Evolutionary conservation across 2,329 filamentous ascomycete genomes (phyloP).

Genomic region (Sporothrix brunneoviolacea): DNA sequence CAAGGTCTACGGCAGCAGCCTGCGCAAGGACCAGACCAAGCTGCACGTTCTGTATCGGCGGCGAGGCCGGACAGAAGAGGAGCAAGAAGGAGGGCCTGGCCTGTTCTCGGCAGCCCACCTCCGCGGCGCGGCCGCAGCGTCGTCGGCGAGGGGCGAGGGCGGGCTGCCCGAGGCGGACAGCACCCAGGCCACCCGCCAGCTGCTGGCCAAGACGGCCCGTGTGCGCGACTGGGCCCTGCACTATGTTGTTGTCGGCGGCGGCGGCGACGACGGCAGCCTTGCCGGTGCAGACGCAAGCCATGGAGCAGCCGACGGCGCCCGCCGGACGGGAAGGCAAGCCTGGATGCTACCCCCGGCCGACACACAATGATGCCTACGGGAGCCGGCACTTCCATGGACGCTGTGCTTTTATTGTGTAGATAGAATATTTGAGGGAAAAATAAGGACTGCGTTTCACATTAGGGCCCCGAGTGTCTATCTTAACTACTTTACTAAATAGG

Average conservation of each 20-base stretch:
- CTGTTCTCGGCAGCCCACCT: slow-evolving; percentile 50
- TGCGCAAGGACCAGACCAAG: slow-evolving; percentile 64
- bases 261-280: background rate
- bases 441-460: too few relatives aligned
- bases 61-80: slow-evolving; percentile 44
- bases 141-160: too few relatives aligned
- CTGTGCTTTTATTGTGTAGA: too few relatives aligned
- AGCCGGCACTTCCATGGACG: too few relatives aligned
- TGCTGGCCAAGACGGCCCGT: slow-evolving; percentile 55
- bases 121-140: slow-evolving; percentile 25
- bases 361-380: slow-evolving; percentile 16
- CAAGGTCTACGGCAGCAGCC: slow-evolving; percentile 77
- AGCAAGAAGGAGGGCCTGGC: slow-evolving; percentile 26
- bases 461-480: too few relatives aligned
- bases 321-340: background rate
- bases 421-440: too few relatives aligned
- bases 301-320: too few relatives aligned
- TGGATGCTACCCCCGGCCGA: slow-evolving; percentile 22
- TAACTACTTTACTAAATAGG: too few relatives aligned
- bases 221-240: slow-evolving; percentile 70
- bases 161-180: slow-evolving; percentile 24
- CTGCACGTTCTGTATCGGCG: slow-evolving; percentile 58
- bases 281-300: background rate
- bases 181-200: slow-evolving; percentile 20
- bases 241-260: slow-evolving; percentile 46